phyloP scores from a whole-genome alignment of 2,329 filamentous ascomycete genomes.

The Furcasterigmium furcatum region DNA sequence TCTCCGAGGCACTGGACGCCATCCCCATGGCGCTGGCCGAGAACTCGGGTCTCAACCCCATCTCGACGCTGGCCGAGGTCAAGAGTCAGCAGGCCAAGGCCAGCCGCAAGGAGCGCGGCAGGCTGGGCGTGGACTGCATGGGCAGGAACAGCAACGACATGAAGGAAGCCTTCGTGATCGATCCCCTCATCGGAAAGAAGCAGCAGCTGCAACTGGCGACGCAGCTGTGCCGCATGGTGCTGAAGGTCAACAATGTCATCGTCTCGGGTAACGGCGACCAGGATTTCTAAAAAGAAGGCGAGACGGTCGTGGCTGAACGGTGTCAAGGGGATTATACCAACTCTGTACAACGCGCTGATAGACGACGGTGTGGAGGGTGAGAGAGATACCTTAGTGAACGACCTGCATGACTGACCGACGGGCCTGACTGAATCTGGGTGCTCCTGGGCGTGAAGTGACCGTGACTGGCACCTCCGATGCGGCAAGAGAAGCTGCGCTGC shows the following conservation, averaged over 20 bases:
- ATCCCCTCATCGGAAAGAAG: constrained; percentile 96
- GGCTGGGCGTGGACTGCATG: constrained; percentile 97
- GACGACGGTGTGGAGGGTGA: neutral
- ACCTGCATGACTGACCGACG: neutral
- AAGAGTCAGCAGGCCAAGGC: constrained; percentile 93
- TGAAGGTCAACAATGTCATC: constrained; percentile 97
- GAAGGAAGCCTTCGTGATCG: constrained; percentile 97
- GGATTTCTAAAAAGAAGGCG: constrained; percentile 62
- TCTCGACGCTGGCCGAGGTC: constrained; percentile 89
- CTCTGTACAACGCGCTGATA: neutral
- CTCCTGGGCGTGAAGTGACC: too few relatives aligned
- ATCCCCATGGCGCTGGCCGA: constrained; percentile 95
- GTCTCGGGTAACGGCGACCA: constrained; percentile 83
- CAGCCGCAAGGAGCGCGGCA: constrained; percentile 39
- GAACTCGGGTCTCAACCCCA: constrained; percentile 94
- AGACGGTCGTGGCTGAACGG: too few relatives aligned
- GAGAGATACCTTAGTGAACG: neutral
- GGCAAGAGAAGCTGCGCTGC: too few relatives aligned
- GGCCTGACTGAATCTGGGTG: too few relatives aligned
- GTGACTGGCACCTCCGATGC: too few relatives aligned
- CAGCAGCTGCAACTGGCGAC: constrained; percentile 96
- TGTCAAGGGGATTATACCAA: neutral
- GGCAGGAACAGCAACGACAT: constrained; percentile 92
- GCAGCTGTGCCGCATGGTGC: constrained; percentile 95
- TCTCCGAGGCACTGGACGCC: constrained; percentile 89